phyloP scores from a whole-genome alignment of 768 basidiomycete genomes.

The Solioccasus polychromus region DNA sequence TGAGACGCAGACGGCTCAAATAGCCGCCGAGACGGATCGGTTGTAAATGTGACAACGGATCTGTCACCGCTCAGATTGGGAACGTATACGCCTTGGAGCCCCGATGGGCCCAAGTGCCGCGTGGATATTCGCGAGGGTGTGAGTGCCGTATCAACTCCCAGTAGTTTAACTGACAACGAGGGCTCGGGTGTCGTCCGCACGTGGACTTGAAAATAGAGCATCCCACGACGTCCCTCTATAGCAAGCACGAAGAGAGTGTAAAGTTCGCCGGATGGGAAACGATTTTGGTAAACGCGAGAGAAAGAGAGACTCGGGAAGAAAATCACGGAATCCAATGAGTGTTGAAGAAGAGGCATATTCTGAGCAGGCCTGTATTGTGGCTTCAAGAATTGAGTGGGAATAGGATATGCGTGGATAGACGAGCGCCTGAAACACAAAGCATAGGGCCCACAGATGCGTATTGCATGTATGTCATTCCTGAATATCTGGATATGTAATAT shows the following conservation, averaged over 20 bases:
- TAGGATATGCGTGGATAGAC: slow-evolving; percentile 43
- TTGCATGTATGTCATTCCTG: slow-evolving; percentile 35
- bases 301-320: slow-evolving; percentile 38
- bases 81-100: slow-evolving; percentile 10
- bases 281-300: slow-evolving; percentile 35
- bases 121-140: too few species aligned
- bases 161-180: too few species aligned
- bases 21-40: too few species aligned
- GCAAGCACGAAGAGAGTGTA: slow-evolving; percentile 37
- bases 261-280: slow-evolving; percentile 35
- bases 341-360: slow-evolving; percentile 16
- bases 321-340: slow-evolving; percentile 13
- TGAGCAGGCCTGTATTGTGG: not conserved
- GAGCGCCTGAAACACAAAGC: slow-evolving; percentile 49
- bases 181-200: slow-evolving; percentile 26
- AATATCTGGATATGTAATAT: slow-evolving; percentile 16
- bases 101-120: slow-evolving; percentile 7
- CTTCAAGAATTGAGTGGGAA: slow-evolving; percentile 6
- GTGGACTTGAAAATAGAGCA: slow-evolving; percentile 41
- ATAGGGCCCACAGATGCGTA: slow-evolving; percentile 44
- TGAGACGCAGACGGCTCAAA: too few species aligned
- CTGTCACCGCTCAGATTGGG: not conserved
- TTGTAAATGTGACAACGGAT: too few species aligned
- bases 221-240: slow-evolving; percentile 35
- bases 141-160: too few species aligned